Conservation (phyloP, 805 yeast species). For the Cyberlindnera bimundalis region DNA sequence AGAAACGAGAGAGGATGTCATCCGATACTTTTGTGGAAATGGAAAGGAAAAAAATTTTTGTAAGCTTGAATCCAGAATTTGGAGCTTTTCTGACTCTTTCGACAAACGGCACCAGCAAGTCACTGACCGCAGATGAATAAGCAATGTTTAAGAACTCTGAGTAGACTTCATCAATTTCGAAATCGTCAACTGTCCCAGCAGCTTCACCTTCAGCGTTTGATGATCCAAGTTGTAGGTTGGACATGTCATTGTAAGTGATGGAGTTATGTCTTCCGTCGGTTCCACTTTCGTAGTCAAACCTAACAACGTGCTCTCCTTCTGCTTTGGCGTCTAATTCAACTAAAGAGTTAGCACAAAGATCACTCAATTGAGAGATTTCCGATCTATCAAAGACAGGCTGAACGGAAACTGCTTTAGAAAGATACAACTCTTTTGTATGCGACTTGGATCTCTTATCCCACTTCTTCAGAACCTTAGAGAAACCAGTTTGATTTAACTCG, state of each 20-base stretch:
- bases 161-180: slow-evolving; percentile 65
- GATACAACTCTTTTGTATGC: slow-evolving; percentile 87
- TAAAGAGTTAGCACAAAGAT: slow-evolving; percentile 58
- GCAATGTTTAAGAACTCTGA: slow-evolving; percentile 61
- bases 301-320: slow-evolving; percentile 42
- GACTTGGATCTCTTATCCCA: slow-evolving; percentile 98
- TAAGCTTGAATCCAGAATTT: slow-evolving; percentile 44
- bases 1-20: slow-evolving; percentile 45
- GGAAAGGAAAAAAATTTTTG: slow-evolving; percentile 70
- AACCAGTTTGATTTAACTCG: slow-evolving; percentile 93
- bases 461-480: slow-evolving; percentile 90
- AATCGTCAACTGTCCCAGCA: slow-evolving; percentile 30
- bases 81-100: slow-evolving; percentile 38
- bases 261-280: slow-evolving; percentile 14
- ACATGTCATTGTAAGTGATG: slow-evolving; percentile 19
- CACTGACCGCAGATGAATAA: slow-evolving; percentile 33
- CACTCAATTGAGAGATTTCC: slow-evolving; percentile 81
- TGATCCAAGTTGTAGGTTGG: slow-evolving; percentile 18
- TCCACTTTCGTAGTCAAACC: slow-evolving; percentile 25
- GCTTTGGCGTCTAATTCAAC: slow-evolving; percentile 73
- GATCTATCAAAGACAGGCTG: slow-evolving; percentile 95
- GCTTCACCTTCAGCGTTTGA: slow-evolving; percentile 1
- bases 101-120: slow-evolving; percentile 43
- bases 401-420: slow-evolving; percentile 89
- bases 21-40: slow-evolving; percentile 61